Percentiles rank a stretch among this genome's conserved stretches.
Conservation (phyloP, 2,329 filamentous ascomycete genomes). For the Ophiosphaerella narmari region DNA sequence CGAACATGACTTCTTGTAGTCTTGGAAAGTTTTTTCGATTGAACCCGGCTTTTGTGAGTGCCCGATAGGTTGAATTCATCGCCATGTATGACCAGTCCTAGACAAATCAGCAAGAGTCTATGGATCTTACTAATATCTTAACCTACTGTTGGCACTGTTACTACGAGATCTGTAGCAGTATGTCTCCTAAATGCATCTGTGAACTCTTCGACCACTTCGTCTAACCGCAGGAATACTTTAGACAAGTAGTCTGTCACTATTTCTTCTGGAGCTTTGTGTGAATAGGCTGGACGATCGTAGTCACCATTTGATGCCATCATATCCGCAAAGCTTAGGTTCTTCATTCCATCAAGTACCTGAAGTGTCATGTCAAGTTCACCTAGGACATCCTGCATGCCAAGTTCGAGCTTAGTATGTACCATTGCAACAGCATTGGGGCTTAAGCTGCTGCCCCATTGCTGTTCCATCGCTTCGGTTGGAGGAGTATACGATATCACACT, state of each 20-base stretch:
- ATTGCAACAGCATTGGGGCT: constrained; percentile 28
- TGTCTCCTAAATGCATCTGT: constrained; percentile 2
- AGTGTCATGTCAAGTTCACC: constrained; percentile 35
- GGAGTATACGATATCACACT: constrained; percentile 36
- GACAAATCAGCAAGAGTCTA: background rate
- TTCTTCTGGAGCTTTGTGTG: constrained; percentile 27
- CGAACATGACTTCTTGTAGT: constrained; percentile 26
- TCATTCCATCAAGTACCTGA: constrained; percentile 33
- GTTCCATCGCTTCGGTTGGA: constrained; percentile 6
- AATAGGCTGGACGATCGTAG: constrained; percentile 23
- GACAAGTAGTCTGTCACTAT: constrained; percentile 36
- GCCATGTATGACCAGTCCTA: constrained; percentile 36
- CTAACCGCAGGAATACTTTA: constrained; percentile 22
- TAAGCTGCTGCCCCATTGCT: constrained; percentile 30
- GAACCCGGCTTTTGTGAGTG: constrained; percentile 32
- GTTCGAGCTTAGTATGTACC: constrained; percentile 39
- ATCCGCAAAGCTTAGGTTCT: constrained; percentile 25
- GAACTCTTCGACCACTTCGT: constrained; percentile 14
- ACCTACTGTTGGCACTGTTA: constrained; percentile 28
- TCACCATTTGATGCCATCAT: background rate
- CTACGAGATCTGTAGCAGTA: constrained; percentile 33
- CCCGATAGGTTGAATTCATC: constrained; percentile 34
- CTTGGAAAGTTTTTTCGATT: constrained; percentile 28
- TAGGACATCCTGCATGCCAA: constrained; percentile 23
- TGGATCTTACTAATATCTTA: background rate